Conservation (phyloP, 352 stramenopile genomes). For the Phytophthora multivora region DNA sequence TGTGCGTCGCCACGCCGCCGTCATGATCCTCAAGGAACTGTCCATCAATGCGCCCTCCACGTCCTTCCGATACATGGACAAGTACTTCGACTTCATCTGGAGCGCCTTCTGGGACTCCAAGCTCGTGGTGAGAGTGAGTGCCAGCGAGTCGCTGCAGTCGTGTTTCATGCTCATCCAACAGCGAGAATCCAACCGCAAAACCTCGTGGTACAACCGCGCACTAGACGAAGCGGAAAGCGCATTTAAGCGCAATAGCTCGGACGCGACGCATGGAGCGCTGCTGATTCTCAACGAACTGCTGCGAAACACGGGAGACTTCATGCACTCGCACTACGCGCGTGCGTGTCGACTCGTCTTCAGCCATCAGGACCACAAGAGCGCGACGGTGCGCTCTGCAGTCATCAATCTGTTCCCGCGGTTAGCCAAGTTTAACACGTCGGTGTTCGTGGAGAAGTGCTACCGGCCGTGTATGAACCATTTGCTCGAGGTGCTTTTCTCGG, state of each 20-base stretch:
- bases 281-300: conserved; percentile 88
- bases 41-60: conserved; percentile 87
- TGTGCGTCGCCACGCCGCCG: conserved; percentile 79
- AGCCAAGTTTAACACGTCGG: conserved; percentile 89
- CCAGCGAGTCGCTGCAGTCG: conserved; percentile 83
- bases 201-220: conserved; percentile 77
- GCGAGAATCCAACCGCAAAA: conserved; percentile 88
- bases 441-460: conserved; percentile 87
- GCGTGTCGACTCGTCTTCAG: conserved; percentile 79
- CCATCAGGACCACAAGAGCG: conserved; percentile 79
- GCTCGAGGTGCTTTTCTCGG: conserved; percentile 81
- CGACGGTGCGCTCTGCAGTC: conserved; percentile 79
- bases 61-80: conserved; percentile 88
- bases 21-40: conserved; percentile 89
- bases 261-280: conserved; percentile 81
- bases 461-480: conserved; percentile 84
- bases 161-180: conserved; percentile 89
- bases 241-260: conserved; percentile 76
- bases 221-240: conserved; percentile 78
- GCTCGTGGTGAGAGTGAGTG: conserved; percentile 77
- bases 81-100: conserved; percentile 92
- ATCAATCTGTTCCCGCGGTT: conserved; percentile 86
- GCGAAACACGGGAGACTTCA: conserved; percentile 88
- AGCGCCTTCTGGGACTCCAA: conserved; percentile 89
- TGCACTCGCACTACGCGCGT: conserved; percentile 83